Conservation (phyloP, 2,329 filamentous ascomycete species). For the Botrytis deweyae region DNA sequence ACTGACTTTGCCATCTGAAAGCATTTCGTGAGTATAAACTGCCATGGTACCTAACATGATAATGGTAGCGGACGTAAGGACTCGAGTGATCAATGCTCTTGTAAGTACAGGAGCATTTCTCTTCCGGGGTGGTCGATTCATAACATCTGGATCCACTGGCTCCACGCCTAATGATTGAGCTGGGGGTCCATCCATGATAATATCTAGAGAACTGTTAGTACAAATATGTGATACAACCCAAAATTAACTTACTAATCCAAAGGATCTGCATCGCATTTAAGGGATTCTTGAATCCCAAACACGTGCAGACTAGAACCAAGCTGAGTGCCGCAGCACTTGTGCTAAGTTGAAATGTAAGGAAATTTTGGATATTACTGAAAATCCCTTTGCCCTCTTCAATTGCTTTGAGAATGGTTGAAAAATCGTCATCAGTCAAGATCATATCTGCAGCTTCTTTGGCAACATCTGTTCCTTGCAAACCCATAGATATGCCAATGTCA, state of each 20-base stretch:
- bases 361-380: constrained; percentile 99
- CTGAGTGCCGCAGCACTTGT: constrained; percentile 92
- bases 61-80: constrained; percentile 80
- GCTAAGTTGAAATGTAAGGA: constrained; percentile 96
- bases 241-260: constrained; percentile 82
- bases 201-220: constrained; percentile 59
- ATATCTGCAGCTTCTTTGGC: constrained; percentile 95
- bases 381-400: constrained; percentile 99
- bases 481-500: constrained; percentile 98
- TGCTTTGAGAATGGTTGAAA: constrained; percentile 86
- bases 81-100: constrained; percentile 73
- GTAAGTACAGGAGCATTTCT: constrained; percentile 92
- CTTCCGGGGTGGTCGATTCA: constrained; percentile 84
- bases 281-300: constrained; percentile 90
- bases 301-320: constrained; percentile 87
- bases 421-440: constrained; percentile 87
- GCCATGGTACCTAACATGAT: constrained; percentile 92
- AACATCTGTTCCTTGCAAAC: constrained; percentile 89
- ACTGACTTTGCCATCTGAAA: constrained; percentile 75
- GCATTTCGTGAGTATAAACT: constrained; percentile 91
- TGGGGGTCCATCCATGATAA: constrained; percentile 98
- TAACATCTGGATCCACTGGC: constrained; percentile 88
- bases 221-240: not conserved
- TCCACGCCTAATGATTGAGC: constrained; percentile 97
- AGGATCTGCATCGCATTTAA: constrained; percentile 99